Evolutionary conservation across 1,139 yeast species (phyloP), one percentile per base, ranked within the genome.

Genomic region (Hemisphaericaspora lyxosophila): DNA sequence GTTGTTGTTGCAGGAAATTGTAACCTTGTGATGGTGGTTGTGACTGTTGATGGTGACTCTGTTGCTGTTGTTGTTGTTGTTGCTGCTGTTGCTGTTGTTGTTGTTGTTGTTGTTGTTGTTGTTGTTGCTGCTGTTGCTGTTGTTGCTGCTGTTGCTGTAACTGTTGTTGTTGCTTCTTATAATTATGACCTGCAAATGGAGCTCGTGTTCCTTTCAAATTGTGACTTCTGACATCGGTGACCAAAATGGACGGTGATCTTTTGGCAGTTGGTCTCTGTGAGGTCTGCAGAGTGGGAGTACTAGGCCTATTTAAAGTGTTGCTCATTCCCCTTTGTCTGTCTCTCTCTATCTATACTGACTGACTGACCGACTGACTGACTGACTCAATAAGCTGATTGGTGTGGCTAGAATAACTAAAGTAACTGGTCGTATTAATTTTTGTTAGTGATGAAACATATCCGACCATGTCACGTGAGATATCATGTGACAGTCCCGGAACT

Each of bases 201-300:
- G 97, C 96, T 41, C 87, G 64, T 13, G 80, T 67, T 8, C 85
- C 78, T 41, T 75, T 73, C 16, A 75, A 50, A 13, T 60, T 73
- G 36, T 78, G 73, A 37, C 80, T 77, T 46, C 97, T 70, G 3
- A 85, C 79, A 62, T 90, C 97, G 0, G 97, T 90, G 26, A 90
- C 97, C 39, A 90, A 70, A 55, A 90, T 90, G 1, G 96, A 87
- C 5, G 97, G 97, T 19, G 96, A 85, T 50, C 97, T 66, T 51
- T 85, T 85, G n/a, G 94, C 89, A 3, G 87, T 82, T 6, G 89
- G 84, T 39, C 78, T 62, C 44, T 60, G 58, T 15, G 41, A 23
- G 11, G 16, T 27, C 17, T 23, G 17, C 24, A 38, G 32, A 11
- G 18, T 20, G 19, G 42, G 43, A n/a, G 42, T 35, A 33, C 19